Percentiles rank a stretch among this genome's conserved stretches.
phyloP scores from a whole-genome alignment of 495 filamentous ascomycete species.

The Hypoxylon crocopeplum region DNA sequence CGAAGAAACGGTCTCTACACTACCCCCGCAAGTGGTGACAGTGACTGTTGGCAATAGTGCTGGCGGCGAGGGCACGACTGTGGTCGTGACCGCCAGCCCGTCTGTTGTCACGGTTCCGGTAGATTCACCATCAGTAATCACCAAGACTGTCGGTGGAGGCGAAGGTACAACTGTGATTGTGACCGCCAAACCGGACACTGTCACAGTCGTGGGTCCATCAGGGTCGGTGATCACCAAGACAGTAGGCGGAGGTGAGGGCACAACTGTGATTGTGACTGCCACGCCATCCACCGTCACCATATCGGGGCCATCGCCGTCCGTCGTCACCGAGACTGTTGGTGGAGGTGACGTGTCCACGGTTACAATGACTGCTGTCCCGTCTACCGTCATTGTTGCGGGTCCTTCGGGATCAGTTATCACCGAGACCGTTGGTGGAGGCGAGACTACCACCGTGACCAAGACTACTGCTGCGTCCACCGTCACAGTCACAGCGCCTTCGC shows the following conservation, averaged over 20 bases:
- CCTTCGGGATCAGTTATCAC: constrained; percentile 9
- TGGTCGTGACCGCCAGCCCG: too few species aligned
- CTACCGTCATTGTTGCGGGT: constrained; percentile 4
- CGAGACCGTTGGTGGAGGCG: constrained; percentile 2
- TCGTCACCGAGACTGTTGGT: constrained; percentile 31
- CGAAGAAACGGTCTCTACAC: too few species aligned
- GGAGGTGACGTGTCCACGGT: constrained; percentile 4
- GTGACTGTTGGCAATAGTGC: too few species aligned
- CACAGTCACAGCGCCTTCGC: constrained; percentile 1
- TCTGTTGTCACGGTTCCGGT: too few species aligned
- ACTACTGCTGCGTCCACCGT: too few species aligned
- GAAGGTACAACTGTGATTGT: too few species aligned
- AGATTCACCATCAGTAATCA: too few species aligned
- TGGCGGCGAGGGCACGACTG: too few species aligned
- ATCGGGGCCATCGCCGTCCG: neutral
- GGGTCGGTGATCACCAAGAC: constrained; percentile 24
- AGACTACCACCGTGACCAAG: too few species aligned
- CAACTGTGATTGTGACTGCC: constrained; percentile 12
- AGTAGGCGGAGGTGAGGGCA: constrained; percentile 2
- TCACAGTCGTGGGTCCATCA: neutral
- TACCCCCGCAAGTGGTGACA: too few species aligned
- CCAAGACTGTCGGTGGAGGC: too few species aligned
- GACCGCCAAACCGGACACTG: too few species aligned
- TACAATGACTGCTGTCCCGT: neutral
- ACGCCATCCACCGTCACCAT: constrained; percentile 6